These are phyloP conservation scores for Yamadazyma diddensiae DNA, from an alignment of 1,139 yeast species.

Conservation along the genomic window DNA sequence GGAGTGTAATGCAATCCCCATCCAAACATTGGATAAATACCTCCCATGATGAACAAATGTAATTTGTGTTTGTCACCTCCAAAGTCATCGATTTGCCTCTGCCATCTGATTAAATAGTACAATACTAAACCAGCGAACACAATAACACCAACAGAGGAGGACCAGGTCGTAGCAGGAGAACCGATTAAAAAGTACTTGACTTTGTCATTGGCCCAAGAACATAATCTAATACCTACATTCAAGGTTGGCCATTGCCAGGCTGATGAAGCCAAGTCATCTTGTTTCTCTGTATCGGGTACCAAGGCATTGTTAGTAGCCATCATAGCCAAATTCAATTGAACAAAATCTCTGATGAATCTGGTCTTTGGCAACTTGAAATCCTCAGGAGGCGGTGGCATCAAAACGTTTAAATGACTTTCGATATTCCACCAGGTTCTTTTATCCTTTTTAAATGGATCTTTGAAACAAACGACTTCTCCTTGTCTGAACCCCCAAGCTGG, in stretches of 20 bases:
- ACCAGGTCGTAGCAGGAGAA: conserved; percentile 93
- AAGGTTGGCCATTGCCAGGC: conserved; percentile 99
- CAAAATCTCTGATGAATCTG: conserved; percentile 80
- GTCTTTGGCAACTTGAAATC: conserved; percentile 81
- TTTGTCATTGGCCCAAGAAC: conserved; percentile 86
- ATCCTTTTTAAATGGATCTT: conserved; percentile 75
- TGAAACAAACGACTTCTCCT: conserved; percentile 89
- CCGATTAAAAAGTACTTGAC: conserved; percentile 88
- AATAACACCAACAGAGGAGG: conserved; percentile 70
- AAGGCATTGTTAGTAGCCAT: conserved; percentile 90
- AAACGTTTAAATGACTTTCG: conserved; percentile 76
- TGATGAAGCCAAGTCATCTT: conserved; percentile 83
- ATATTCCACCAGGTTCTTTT: conserved; percentile 98
- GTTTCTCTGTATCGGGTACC: conserved; percentile 88
- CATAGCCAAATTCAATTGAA: conserved; percentile 94
- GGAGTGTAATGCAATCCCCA: conserved; percentile 95
- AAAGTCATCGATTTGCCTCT: conserved; percentile 82
- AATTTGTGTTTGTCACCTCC: conserved; percentile 31
- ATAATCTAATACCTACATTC: conserved; percentile 88
- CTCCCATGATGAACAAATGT: conserved; percentile 61
- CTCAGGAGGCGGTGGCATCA: conserved; percentile 69
- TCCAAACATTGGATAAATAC: conserved; percentile 87
- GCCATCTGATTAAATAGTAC: conserved; percentile 79
- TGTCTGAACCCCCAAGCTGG: conserved; percentile 99
- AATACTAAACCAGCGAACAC: conserved; percentile 57